Evolutionary conservation across 805 yeast genomes (phyloP).

Genomic region (Saturnispora ahearnii): DNA sequence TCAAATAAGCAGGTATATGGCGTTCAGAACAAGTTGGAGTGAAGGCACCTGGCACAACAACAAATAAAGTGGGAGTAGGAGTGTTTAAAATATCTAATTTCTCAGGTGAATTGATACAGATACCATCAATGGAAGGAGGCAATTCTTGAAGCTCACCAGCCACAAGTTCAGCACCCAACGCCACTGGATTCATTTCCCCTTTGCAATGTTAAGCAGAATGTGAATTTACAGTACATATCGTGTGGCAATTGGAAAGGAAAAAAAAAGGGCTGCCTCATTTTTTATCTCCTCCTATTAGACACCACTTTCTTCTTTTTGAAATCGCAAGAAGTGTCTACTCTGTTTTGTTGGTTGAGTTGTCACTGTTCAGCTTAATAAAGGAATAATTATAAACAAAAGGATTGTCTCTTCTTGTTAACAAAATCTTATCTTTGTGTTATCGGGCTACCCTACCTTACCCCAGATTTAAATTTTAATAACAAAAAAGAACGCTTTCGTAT

Average conservation of each 20-base stretch:
- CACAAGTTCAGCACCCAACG: neutral
- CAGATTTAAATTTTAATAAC: neutral
- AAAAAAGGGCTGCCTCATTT: neutral
- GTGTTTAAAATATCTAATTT: constrained; percentile 1
- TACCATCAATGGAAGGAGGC: constrained; percentile 10
- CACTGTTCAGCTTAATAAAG: too few species aligned
- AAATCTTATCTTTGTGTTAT: too few species aligned
- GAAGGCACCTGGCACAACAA: constrained; percentile 44
- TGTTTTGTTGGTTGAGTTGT: neutral
- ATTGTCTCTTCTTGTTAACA: too few species aligned
- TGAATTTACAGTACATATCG: neutral
- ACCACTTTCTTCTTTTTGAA: neutral
- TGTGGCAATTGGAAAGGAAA: neutral
- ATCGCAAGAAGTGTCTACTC: neutral
- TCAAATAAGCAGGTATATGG: constrained; percentile 34
- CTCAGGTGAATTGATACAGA: constrained; percentile 7
- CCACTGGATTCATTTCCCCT: neutral
- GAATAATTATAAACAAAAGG: too few species aligned
- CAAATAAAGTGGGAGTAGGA: constrained; percentile 21
- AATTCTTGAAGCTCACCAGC: neutral
- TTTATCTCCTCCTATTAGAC: neutral
- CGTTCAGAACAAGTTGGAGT: constrained; percentile 40
- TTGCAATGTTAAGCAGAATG: neutral
- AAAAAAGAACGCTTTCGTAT: neutral
- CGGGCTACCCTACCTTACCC: neutral